Conservation (phyloP, 1,139 yeast species). For the Eremothecium cymbalariae region DNA sequence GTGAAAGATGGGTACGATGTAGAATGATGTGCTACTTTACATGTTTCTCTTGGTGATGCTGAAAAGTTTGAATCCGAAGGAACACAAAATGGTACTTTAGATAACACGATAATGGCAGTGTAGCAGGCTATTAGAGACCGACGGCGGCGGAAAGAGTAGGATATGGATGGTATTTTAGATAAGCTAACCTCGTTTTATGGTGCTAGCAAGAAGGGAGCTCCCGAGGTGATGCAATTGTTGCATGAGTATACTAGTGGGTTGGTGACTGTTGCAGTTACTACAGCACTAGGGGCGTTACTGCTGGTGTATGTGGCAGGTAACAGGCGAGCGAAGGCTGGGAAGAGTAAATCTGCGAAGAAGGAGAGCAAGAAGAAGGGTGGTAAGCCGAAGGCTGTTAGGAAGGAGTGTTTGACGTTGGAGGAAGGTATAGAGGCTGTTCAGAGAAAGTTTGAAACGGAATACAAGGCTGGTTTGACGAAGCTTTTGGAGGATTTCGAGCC, state of each 20-base stretch:
- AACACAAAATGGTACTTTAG: too few relatives aligned
- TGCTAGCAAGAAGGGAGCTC: too few relatives aligned
- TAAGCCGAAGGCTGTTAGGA: not conserved
- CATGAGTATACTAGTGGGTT: not conserved
- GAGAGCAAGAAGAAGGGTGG: not conserved
- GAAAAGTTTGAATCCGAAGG: too few relatives aligned
- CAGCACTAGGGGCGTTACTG: not conserved
- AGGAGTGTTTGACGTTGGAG: slow-evolving; percentile 11
- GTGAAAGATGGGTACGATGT: too few relatives aligned
- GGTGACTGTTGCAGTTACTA: not conserved
- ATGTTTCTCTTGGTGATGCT: too few relatives aligned
- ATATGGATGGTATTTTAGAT: too few relatives aligned
- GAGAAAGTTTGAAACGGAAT: slow-evolving; percentile 24
- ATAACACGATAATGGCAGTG: too few relatives aligned
- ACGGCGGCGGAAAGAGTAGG: too few relatives aligned
- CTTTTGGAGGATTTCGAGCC: slow-evolving; percentile 20
- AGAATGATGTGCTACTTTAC: too few relatives aligned
- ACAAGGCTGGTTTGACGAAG: slow-evolving; percentile 18
- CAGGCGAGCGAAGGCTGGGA: not conserved
- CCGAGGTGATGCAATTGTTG: not conserved
- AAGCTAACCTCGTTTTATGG: too few relatives aligned
- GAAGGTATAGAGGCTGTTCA: slow-evolving; percentile 24
- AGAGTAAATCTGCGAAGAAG: not conserved
- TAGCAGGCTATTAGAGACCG: too few relatives aligned
- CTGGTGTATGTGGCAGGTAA: not conserved